A percentile compares a stretch with the other conserved stretches of the same genome.
Evolutionary conservation across 2,329 filamentous ascomycete genomes (phyloP).

Genomic region (Botryotinia globosa): DNA sequence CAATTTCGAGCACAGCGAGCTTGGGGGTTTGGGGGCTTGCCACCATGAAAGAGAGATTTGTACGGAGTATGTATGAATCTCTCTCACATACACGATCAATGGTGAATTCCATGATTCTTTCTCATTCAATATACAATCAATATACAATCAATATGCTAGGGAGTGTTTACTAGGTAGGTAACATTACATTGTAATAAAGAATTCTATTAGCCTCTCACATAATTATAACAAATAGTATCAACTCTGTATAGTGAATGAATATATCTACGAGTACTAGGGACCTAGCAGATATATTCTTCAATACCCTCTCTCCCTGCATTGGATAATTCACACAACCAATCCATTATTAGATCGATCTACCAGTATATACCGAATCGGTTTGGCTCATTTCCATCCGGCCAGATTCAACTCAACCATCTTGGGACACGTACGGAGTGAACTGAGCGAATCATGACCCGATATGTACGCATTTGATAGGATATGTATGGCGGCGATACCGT

Average conservation of each 20-base stretch:
- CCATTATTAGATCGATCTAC: background rate
- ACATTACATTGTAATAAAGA: background rate
- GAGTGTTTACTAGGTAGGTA: background rate
- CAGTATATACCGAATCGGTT: background rate
- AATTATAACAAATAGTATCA: background rate
- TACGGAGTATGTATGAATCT: background rate
- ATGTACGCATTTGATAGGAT: background rate
- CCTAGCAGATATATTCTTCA: background rate
- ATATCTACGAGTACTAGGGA: background rate
- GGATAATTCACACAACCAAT: background rate
- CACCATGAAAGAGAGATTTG: background rate
- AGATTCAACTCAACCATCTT: background rate
- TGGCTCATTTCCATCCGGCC: background rate
- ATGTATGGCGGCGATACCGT: background rate
- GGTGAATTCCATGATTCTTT: background rate
- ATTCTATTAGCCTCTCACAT: background rate
- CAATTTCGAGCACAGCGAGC: constrained; percentile 7
- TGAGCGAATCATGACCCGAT: background rate
- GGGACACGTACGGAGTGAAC: too few species aligned
- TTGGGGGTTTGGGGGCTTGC: constrained; percentile 5
- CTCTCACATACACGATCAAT: background rate
- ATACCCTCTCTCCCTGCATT: background rate
- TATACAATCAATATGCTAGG: background rate
- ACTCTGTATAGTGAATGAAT: background rate
- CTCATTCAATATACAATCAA: too few species aligned